phyloP scores from a whole-genome alignment of 2,329 filamentous ascomycete genomes.

The Diaporthe batatas region DNA sequence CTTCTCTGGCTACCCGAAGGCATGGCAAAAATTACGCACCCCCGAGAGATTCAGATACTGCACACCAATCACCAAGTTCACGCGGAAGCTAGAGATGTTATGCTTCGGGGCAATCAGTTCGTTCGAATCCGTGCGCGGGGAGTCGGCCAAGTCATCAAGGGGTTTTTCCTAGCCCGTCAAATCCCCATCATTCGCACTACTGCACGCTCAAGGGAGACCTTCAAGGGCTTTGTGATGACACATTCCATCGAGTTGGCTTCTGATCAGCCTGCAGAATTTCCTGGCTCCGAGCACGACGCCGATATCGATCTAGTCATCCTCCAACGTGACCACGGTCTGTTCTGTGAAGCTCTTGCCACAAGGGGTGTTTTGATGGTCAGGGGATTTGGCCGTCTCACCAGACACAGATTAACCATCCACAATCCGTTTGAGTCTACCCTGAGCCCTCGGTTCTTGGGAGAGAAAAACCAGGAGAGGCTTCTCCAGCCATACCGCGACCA shows the following conservation, averaged over 20 bases:
- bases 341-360: slow-evolving; percentile 13
- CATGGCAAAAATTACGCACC: slow-evolving; percentile 6
- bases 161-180: neutral
- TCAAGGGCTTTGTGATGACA: slow-evolving; percentile 26
- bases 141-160: slow-evolving; percentile 26
- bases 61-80: slow-evolving; percentile 33
- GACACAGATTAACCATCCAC: slow-evolving; percentile 25
- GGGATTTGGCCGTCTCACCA: neutral
- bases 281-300: neutral
- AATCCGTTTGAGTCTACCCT: slow-evolving; percentile 6
- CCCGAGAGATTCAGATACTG: slow-evolving; percentile 27
- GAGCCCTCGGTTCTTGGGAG: slow-evolving; percentile 8
- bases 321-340: slow-evolving; percentile 25
- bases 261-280: neutral
- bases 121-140: slow-evolving; percentile 22
- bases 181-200: slow-evolving; percentile 2
- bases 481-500: slow-evolving; percentile 34
- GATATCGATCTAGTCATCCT: slow-evolving; percentile 25
- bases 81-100: slow-evolving; percentile 26
- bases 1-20: slow-evolving; percentile 12
- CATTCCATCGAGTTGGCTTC: neutral
- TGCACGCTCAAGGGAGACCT: slow-evolving; percentile 15
- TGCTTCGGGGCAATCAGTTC: slow-evolving; percentile 34
- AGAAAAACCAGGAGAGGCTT: slow-evolving; percentile 24
- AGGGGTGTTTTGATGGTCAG: neutral